Base-by-base conservation (phyloP, 495 filamentous ascomycete genomes). In the Hypoxylon cercidicola region DNA sequence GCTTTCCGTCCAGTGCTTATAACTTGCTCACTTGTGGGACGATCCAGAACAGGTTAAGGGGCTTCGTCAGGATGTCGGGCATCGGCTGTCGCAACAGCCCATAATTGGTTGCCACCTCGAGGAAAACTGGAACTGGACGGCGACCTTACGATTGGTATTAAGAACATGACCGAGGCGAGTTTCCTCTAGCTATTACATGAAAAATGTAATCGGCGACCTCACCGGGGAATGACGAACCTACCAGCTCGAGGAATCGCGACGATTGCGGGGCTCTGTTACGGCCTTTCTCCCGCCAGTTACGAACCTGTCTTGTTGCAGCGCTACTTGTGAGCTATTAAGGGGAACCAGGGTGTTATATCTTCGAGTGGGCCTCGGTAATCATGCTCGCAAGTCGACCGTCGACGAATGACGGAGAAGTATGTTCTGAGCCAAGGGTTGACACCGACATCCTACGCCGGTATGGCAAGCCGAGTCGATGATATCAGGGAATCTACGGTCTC, bases 181-280 rank as follows among this genome's bases (percentile, higher is more conserved):
- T 55, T 23, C 9, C 10, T 45, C 37, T 40, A 10, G 37, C 46
- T 19, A 41, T 50, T 51, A 18, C 39, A 52, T 44, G 43, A 44
- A 55, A 52, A 41, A 28, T 48, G 55, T 65, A 65, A 65, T 65
- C 62, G 62, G 41, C 62, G 62, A 65, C 62, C 55, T 59, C 18
- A 9, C 46, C 4, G 9, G 15, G 13, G 21, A 16, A 15, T 28
- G 25, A 7, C 25, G 25, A 55, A 40, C 10, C 10, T 8, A 47
- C 41, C 11, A 7, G 45, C 40, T 32, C 13, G n/a, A 53, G 25
- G 21, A 43, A 28, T 46, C 41, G 46, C 39, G 47, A 48, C 39
- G 5, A 34, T 39, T 46, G 54, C 41, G 61, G 61, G 48, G 54
- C 23, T 25, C 15, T 18, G 3, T 6, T 28, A 23, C 47, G 46